A percentile compares a stretch with the other conserved stretches of the same genome.
Evolutionary conservation across 139 green algal species (phyloP).

Genomic region (Chlorella sorokiniana): DNA sequence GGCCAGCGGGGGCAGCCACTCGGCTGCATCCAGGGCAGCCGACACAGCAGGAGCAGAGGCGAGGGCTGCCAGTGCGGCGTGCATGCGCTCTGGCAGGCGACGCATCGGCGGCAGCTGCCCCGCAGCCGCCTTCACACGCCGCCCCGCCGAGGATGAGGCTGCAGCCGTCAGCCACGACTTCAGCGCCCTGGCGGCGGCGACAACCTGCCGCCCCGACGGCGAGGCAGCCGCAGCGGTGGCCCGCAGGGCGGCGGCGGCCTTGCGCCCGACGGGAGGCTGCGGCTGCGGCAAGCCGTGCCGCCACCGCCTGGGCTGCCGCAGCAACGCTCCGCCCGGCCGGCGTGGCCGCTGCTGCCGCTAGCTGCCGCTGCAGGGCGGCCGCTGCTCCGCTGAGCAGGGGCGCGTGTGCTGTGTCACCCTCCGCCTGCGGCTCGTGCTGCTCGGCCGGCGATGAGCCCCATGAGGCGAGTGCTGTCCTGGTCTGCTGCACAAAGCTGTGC

Average conservation of each 20-base stretch:
- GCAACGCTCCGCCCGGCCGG: not conserved
- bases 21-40: not conserved
- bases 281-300: not conserved
- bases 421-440: not conserved
- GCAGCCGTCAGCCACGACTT: not conserved
- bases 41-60: not conserved
- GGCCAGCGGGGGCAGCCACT: constrained; percentile 4
- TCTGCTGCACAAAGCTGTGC: not conserved
- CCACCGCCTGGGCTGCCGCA: not conserved
- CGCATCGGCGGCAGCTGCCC: not conserved
- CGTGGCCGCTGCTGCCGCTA: not conserved
- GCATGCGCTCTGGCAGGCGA: not conserved
- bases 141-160: not conserved
- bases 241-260: not conserved
- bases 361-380: not conserved
- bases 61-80: not conserved
- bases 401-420: not conserved
- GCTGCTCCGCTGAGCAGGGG: not conserved
- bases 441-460: not conserved
- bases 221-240: not conserved
- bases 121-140: not conserved
- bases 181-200: not conserved
- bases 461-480: not conserved
- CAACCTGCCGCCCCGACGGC: not conserved
- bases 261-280: not conserved